phyloP scores from a whole-genome alignment of 2,329 filamentous ascomycete genomes.

The Ophiostoma piceae region DNA sequence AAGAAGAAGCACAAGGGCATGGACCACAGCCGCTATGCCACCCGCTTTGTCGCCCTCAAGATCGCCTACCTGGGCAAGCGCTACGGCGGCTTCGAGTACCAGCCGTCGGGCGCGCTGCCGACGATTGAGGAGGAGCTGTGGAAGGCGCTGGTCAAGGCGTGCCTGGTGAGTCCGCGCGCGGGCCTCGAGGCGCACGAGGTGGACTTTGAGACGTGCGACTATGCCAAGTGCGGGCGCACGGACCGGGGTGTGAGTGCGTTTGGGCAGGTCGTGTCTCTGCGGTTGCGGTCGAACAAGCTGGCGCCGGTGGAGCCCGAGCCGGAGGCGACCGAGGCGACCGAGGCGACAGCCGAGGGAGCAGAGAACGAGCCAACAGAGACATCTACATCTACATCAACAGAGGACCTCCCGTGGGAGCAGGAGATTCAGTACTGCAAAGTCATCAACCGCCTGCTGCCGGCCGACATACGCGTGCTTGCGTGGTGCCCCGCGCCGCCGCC shows the following conservation, averaged over 20 bases:
- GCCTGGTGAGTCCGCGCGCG: slow-evolving; percentile 67
- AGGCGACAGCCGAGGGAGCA: slow-evolving; percentile 41
- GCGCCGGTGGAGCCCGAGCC: background rate
- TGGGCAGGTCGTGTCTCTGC: slow-evolving; percentile 83
- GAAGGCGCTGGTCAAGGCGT: slow-evolving; percentile 78
- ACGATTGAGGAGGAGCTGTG: slow-evolving; percentile 92
- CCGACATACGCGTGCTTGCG: slow-evolving; percentile 83
- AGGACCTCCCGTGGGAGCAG: slow-evolving; percentile 15
- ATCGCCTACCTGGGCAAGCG: slow-evolving; percentile 86
- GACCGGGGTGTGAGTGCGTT: slow-evolving; percentile 94
- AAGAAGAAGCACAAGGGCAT: slow-evolving; percentile 52
- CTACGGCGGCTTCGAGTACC: slow-evolving; percentile 92
- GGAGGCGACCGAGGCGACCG: slow-evolving; percentile 24
- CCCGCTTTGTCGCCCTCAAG: slow-evolving; percentile 82
- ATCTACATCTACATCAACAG: background rate
- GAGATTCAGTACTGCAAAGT: slow-evolving; percentile 80
- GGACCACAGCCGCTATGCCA: slow-evolving; percentile 75
- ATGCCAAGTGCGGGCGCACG: slow-evolving; percentile 91
- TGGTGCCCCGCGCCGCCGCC: slow-evolving; percentile 82
- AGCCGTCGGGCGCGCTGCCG: slow-evolving; percentile 64
- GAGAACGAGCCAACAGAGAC: background rate
- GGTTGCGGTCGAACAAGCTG: slow-evolving; percentile 65
- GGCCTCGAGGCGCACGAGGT: slow-evolving; percentile 50
- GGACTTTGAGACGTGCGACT: slow-evolving; percentile 79
- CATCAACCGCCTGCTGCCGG: slow-evolving; percentile 80